Evolutionary conservation across 805 yeast species (phyloP).

Genomic region (Metschnikowia peoriensis): DNA sequence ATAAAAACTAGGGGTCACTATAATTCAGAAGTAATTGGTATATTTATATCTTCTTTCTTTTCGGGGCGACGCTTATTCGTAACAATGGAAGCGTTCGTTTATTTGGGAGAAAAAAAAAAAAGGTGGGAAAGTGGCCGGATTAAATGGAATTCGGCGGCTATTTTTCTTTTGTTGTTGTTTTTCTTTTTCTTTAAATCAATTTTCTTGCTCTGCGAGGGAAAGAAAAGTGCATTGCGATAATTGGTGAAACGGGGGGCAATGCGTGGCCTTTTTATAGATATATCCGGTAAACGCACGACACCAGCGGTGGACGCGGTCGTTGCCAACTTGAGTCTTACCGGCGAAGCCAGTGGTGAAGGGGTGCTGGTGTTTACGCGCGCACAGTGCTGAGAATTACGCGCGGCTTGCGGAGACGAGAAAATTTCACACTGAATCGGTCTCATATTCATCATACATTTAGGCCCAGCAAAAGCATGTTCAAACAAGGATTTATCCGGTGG

Average conservation of each 20-base stretch:
- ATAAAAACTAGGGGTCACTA: not conserved
- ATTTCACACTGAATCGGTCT: slow-evolving; percentile 3
- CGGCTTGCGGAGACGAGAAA: slow-evolving; percentile 11
- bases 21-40: not conserved
- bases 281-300: slow-evolving; percentile 14
- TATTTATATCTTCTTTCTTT: too few species aligned
- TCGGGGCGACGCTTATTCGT: not conserved
- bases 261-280: slow-evolving; percentile 7
- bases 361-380: slow-evolving; percentile 9
- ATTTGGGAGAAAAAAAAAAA: not conserved
- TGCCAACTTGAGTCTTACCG: not conserved
- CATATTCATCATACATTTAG: slow-evolving; percentile 2
- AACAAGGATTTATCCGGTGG: slow-evolving; percentile 14
- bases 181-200: not conserved
- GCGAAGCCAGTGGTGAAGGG: not conserved
- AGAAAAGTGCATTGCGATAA: not conserved
- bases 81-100: slow-evolving; percentile 1
- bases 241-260: not conserved
- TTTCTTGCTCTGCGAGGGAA: slow-evolving; percentile 4
- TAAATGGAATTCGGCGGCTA: not conserved
- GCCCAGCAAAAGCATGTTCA: slow-evolving; percentile 13
- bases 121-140: not conserved
- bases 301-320: not conserved
- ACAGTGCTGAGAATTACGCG: slow-evolving; percentile 8
- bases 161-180: not conserved